A percentile compares a stretch with the other conserved stretches of the same genome.
Evolutionary conservation across 805 yeast species (phyloP).

Genomic region (Deakozyma indianensis): DNA sequence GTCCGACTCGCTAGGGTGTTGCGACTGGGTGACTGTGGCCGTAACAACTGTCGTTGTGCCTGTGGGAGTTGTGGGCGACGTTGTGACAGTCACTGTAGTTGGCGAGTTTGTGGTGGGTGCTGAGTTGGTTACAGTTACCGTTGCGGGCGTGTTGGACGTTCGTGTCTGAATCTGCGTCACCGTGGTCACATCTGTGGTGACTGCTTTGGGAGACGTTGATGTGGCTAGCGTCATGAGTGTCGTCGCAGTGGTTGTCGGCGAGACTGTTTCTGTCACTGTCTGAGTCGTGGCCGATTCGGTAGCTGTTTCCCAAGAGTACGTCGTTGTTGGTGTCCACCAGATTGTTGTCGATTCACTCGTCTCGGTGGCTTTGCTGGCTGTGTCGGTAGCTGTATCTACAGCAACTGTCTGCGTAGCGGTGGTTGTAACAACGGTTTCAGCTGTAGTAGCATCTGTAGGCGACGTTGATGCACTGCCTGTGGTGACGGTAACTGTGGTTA

Average conservation of each 20-base stretch:
- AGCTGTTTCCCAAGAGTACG: background rate
- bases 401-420: too few relatives aligned
- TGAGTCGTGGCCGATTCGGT: background rate
- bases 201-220: background rate
- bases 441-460: too few relatives aligned
- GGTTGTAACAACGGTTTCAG: too few relatives aligned
- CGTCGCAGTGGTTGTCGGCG: background rate
- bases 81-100: background rate
- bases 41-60: background rate
- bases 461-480: background rate
- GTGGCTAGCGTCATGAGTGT: too few relatives aligned
- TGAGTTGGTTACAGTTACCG: background rate
- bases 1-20: background rate
- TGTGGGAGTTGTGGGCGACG: background rate
- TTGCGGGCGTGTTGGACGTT: background rate
- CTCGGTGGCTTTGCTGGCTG: background rate
- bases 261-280: background rate
- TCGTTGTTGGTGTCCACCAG: background rate
- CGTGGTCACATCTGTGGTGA: background rate
- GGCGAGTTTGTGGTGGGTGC: background rate
- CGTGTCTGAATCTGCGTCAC: background rate
- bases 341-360: background rate
- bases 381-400: background rate
- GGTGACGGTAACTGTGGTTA: background rate
- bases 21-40: background rate